Conservation (phyloP, 2,329 filamentous ascomycete genomes). For the Aspergillus texensis region DNA sequence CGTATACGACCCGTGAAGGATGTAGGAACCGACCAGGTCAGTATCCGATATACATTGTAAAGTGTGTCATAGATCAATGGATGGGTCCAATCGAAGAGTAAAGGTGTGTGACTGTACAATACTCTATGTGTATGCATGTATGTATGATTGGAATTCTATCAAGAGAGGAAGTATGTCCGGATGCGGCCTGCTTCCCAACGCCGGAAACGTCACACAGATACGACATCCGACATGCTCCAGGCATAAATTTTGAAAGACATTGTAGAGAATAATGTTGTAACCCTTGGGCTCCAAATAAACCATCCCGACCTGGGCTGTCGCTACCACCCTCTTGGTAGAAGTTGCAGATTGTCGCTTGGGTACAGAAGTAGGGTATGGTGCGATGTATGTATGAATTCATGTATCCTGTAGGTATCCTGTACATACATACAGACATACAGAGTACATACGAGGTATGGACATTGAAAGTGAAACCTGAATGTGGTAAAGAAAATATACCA, state of each 20-base stretch:
- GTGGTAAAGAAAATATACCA: constrained; percentile 22
- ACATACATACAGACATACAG: background rate
- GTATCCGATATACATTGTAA: background rate
- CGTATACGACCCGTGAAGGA: background rate
- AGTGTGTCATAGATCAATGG: background rate
- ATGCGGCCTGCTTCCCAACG: background rate
- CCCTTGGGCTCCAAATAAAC: background rate
- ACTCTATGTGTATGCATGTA: background rate
- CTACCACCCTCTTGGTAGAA: background rate
- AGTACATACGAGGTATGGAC: constrained; percentile 15
- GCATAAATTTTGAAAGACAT: background rate
- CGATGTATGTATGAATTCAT: background rate
- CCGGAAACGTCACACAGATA: constrained; percentile 13
- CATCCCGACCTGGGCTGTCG: background rate
- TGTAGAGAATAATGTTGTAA: background rate
- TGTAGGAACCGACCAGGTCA: background rate
- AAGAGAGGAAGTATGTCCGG: background rate
- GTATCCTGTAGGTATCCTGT: background rate
- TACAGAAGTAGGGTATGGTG: background rate
- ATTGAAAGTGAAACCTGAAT: constrained; percentile 15
- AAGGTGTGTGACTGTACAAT: background rate
- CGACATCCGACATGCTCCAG: background rate
- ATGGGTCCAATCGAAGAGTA: background rate
- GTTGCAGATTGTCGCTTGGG: background rate
- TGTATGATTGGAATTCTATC: background rate